Conservation (phyloP, 805 yeast species). For the Starmerella roubikii region DNA sequence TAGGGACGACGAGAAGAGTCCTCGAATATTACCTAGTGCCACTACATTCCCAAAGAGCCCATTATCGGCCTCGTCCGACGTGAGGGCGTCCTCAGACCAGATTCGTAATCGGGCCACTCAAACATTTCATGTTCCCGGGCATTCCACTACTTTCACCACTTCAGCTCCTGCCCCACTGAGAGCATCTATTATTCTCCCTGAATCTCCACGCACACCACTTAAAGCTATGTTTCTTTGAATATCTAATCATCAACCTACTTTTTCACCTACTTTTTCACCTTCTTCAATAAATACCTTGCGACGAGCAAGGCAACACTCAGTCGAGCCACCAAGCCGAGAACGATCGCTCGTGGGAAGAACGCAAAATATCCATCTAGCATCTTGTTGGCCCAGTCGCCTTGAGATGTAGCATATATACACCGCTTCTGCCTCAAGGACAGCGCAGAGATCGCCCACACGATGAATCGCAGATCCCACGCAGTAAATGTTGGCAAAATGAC, state of each 20-base stretch:
- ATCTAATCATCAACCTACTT: neutral
- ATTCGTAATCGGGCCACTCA: slow-evolving; percentile 4
- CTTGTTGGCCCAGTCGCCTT: slow-evolving; percentile 19
- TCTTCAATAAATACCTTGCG: neutral
- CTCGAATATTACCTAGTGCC: too few species aligned
- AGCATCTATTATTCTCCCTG: slow-evolving; percentile 10
- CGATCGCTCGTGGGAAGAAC: slow-evolving; percentile 19
- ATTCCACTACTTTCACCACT: neutral
- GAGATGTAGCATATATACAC: slow-evolving; percentile 8
- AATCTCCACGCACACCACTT: slow-evolving; percentile 14
- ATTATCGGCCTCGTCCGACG: too few species aligned
- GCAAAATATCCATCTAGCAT: slow-evolving; percentile 21
- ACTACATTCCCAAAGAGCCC: too few species aligned
- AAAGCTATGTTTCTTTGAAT: slow-evolving; percentile 1
- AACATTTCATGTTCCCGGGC: slow-evolving; percentile 6
- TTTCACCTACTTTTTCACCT: neutral
- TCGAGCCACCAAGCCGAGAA: slow-evolving; percentile 3
- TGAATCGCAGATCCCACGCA: slow-evolving; percentile 21
- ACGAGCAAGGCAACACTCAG: neutral
- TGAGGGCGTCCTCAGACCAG: too few species aligned
- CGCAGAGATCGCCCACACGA: slow-evolving; percentile 11
- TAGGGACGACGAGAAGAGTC: too few species aligned
- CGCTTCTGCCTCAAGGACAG: slow-evolving; percentile 3
- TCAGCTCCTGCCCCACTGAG: neutral
- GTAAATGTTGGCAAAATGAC: slow-evolving; percentile 20